phyloP scores from a whole-genome alignment of 352 stramenopile genomes.

The Pythium aquatile region DNA sequence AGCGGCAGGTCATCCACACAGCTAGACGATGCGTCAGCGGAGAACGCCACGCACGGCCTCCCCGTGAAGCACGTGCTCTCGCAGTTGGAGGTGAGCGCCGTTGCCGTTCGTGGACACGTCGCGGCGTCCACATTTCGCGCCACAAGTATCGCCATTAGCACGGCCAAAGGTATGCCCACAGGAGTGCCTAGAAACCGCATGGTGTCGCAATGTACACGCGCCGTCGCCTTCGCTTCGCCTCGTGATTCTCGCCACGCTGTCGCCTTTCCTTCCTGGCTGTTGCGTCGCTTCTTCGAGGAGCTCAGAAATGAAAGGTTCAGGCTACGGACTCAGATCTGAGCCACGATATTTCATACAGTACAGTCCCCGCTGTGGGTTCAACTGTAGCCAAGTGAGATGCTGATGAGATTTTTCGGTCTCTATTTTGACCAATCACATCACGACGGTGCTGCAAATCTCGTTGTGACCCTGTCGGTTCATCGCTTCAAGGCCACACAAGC shows the following conservation, averaged over 20 bases:
- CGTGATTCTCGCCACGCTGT: neutral
- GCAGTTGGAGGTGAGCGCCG: conserved; percentile 52
- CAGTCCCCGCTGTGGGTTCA: neutral
- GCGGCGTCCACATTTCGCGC: conserved; percentile 6
- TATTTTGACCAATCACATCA: neutral
- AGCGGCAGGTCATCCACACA: conserved; percentile 1
- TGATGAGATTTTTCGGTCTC: neutral
- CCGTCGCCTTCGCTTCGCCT: neutral
- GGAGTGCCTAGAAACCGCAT: neutral
- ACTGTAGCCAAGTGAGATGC: neutral
- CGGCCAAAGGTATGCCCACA: neutral
- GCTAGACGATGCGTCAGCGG: neutral
- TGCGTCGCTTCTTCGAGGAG: neutral
- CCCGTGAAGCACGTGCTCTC: conserved; percentile 48
- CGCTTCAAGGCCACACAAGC: too few relatives aligned
- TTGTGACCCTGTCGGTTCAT: too few relatives aligned
- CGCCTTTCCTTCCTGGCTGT: neutral
- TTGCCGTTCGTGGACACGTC: conserved; percentile 39
- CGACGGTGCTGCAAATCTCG: neutral
- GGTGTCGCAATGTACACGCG: neutral
- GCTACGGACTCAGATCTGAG: neutral
- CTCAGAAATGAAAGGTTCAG: neutral
- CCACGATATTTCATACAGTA: neutral
- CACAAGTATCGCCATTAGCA: conserved; percentile 2
- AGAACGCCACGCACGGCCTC: conserved; percentile 54